Percentiles rank a stretch among this genome's conserved stretches.
Evolutionary conservation across 2,329 filamentous ascomycete species (phyloP).

Genomic region (Botrytis tulipae): DNA sequence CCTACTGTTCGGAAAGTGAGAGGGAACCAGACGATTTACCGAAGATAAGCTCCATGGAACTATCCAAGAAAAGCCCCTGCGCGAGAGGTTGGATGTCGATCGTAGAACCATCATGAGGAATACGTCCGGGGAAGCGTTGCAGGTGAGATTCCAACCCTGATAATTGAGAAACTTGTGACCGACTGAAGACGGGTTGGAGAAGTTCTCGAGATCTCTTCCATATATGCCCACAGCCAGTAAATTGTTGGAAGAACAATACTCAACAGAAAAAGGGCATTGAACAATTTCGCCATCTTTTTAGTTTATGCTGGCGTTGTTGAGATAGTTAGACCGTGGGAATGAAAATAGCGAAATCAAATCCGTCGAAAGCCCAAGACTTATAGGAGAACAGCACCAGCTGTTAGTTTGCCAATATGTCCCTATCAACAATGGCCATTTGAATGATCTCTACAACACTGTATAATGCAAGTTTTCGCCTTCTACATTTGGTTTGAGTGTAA

Average conservation of each 20-base stretch:
- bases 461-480: background rate
- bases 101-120: slow-evolving; percentile 52
- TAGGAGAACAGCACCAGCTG: background rate
- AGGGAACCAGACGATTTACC: slow-evolving; percentile 37
- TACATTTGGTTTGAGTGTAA: background rate
- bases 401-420: no score
- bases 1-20: slow-evolving; percentile 13
- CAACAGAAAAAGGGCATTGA: background rate
- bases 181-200: slow-evolving; percentile 52
- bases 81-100: slow-evolving; percentile 62
- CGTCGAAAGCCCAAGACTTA: background rate
- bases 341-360: background rate
- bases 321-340: background rate
- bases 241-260: background rate
- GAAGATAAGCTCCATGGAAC: slow-evolving; percentile 34
- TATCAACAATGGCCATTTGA: background rate
- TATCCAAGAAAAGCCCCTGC: slow-evolving; percentile 63
- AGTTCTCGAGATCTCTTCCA: slow-evolving; percentile 51
- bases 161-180: slow-evolving; percentile 48
- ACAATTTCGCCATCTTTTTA: background rate
- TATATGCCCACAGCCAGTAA: slow-evolving; percentile 38
- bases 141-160: slow-evolving; percentile 60
- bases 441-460: background rate
- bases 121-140: slow-evolving; percentile 52
- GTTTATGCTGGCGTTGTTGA: background rate